These are phyloP conservation scores for Talaromyces trachyspermus DNA, from an alignment of 495 filamentous ascomycete genomes.

Conservation along the genomic window DNA sequence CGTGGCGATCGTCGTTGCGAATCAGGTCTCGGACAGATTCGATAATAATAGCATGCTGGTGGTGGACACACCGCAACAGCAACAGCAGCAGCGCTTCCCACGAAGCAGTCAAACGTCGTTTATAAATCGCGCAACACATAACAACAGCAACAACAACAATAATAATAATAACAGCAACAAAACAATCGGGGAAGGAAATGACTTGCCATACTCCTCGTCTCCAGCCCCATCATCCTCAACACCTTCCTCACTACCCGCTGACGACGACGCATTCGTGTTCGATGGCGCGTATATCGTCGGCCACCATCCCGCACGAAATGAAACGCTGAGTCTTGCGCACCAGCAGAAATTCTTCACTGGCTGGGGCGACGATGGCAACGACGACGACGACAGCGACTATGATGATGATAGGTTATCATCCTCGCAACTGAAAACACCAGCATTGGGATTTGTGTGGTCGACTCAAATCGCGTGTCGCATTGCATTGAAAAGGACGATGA, in stretches of 20 bases:
- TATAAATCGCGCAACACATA: too few species aligned
- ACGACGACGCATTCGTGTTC: constrained; percentile 29
- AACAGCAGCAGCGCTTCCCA: constrained; percentile 6
- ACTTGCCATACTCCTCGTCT: constrained; percentile 21
- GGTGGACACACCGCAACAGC: not conserved
- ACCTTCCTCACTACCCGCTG: constrained; percentile 21
- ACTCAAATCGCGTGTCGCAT: constrained; percentile 79
- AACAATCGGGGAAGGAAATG: too few species aligned
- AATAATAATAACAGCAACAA: too few species aligned
- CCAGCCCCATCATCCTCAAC: constrained; percentile 24
- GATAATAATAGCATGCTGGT: too few species aligned
- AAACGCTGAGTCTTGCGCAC: constrained; percentile 65
- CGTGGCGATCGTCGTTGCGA: constrained; percentile 83
- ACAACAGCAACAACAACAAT: too few species aligned
- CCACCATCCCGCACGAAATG: constrained; percentile 30
- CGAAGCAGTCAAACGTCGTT: constrained; percentile 2
- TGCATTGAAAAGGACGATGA: constrained; percentile 61
- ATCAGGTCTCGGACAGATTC: constrained; percentile 94
- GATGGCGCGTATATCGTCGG: constrained; percentile 35
- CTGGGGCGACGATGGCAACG: constrained; percentile 62
- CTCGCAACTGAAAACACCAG: constrained; percentile 71
- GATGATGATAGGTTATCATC: constrained; percentile 13
- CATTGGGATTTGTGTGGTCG: constrained; percentile 82
- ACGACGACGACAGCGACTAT: not conserved
- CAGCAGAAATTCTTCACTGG: constrained; percentile 93